Base-by-base conservation (phyloP, 495 filamentous ascomycete genomes). In the Niebla homalea region DNA sequence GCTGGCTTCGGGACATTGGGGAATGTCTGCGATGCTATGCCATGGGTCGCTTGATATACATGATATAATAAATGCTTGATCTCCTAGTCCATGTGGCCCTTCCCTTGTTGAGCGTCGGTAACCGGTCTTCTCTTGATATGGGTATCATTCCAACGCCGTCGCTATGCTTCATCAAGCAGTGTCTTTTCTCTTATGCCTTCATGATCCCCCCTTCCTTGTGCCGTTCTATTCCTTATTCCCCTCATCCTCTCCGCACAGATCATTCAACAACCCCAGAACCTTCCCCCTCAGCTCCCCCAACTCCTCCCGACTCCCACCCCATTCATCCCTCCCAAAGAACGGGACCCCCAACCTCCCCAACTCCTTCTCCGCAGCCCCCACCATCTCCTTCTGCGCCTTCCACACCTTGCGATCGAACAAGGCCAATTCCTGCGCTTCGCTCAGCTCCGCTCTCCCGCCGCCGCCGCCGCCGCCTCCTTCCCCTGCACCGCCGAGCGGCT, bases 211-310 rank as follows among this genome's bases (percentile, higher is more conserved):
- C 3, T n/a, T n/a, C n/a, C n/a, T n/a, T n/a, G n/a, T 19, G 11
- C 20, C 25, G 32, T 18, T 22, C 5, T 11, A 23, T 18, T 26
- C 20, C 16, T 19, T 39, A 21, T 35, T 11, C 32, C 18, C 36
- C 22, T 35, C 40, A 47, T 51, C 36, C 39, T 75, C 74, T 44
- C 63, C 67, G 54, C 76, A 82, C 48, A 83, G 63, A 62, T 83
- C 80, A 61, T 80, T 67, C 44, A 85, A 62, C 39, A 86, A 60
- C 32, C 69, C 72, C 39, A 87, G 56, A 69, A 86, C 81, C 52
- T 73, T 72, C 41, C 65, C 68, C 56, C 79, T 72, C 51, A 85
- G 59, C 36, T 56, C 65, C 21, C 65, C 53, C 47, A 85, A 54
- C 41, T 83, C 74, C 2, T 59, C 55, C 43, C 70, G 66, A 1